These are phyloP conservation scores for Trametes coccinea DNA, from an alignment of 768 basidiomycete genomes.

Conservation along the genomic window DNA sequence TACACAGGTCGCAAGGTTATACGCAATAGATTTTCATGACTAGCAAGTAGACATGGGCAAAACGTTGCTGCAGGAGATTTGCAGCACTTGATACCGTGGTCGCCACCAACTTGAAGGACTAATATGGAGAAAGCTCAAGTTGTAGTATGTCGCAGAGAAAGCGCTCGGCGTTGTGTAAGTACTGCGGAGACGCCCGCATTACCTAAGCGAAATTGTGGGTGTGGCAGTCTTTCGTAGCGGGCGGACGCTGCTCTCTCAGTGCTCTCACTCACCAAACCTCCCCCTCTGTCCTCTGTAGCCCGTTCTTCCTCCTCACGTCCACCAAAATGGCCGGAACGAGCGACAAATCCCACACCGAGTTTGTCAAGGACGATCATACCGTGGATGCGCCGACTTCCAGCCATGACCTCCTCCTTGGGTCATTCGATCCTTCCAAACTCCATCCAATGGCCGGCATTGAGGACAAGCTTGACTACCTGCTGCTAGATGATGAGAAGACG, in stretches of 20 bases:
- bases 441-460: slow-evolving; percentile 93
- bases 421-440: slow-evolving; percentile 88
- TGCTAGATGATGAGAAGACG: slow-evolving; percentile 95
- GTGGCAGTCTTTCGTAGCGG: slow-evolving; percentile 10
- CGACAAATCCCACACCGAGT: slow-evolving; percentile 1
- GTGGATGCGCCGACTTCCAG: slow-evolving; percentile 11
- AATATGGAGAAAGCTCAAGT: too few species aligned
- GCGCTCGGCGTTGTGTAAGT: background rate
- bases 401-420: slow-evolving; percentile 80
- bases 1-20: too few species aligned
- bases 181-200: slow-evolving; percentile 1
- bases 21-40: background rate
- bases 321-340: slow-evolving; percentile 14
- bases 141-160: too few species aligned
- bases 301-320: background rate
- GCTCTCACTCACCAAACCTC: slow-evolving; percentile 18
- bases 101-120: too few species aligned
- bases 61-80: too few species aligned
- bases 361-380: slow-evolving; percentile 11
- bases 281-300: background rate
- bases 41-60: too few species aligned
- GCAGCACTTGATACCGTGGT: too few species aligned
- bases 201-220: slow-evolving; percentile 15
- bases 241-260: slow-evolving; percentile 9
- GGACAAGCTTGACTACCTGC: slow-evolving; percentile 92